Base-by-base conservation (phyloP, 768 basidiomycete genomes). In the Termitomyces heimii region DNA sequence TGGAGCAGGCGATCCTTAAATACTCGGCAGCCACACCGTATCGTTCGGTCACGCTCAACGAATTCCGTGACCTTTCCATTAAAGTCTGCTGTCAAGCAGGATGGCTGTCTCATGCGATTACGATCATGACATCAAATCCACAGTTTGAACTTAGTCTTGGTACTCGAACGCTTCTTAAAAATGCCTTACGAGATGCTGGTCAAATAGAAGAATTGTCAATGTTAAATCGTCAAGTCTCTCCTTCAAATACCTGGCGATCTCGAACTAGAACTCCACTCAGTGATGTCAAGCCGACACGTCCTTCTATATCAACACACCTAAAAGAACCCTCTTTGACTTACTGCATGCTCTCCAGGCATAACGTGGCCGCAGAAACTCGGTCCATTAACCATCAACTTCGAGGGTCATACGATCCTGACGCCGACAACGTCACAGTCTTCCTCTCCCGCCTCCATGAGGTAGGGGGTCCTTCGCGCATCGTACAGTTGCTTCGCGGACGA, bases 101-200 rank as follows among this genome's bases (percentile, higher is more conserved):
- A 14, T 64, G 63, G 65, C 34, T 66, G n/a, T 57, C 54, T 39
- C 42, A 58, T 42, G 63, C 65, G 2, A 45, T 57, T 28, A 6
- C 37, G 3, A 55, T 64, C 14, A 28, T 60, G 24, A 5, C 46
- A 24, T 26, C 39, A 18, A 50, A 55, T 50, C 10, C 59, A 20
- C 18, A 47, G 35, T 34, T 63, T 49, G n/a, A 16, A 44, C 57
- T 66, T 18, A 56, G 53, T 1, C 5, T 18, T n/a, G 16, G 49
- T 12, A 62, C 57, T 22, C 56, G 56, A 31, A 42, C 4, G 7
- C 47, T 62, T 28, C 60, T 65, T 20, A 20, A 46, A 1, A 22
- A 43, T 20, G 26, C 48, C 20, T 53, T 65, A 12, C 42, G 46
- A 10, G 24, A 55, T 24, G 55, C 52, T 9, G 48, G 44, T 35